These are phyloP conservation scores for Metschnikowia kunwiensis DNA, from an alignment of 805 yeast genomes.

Conservation along the genomic window DNA sequence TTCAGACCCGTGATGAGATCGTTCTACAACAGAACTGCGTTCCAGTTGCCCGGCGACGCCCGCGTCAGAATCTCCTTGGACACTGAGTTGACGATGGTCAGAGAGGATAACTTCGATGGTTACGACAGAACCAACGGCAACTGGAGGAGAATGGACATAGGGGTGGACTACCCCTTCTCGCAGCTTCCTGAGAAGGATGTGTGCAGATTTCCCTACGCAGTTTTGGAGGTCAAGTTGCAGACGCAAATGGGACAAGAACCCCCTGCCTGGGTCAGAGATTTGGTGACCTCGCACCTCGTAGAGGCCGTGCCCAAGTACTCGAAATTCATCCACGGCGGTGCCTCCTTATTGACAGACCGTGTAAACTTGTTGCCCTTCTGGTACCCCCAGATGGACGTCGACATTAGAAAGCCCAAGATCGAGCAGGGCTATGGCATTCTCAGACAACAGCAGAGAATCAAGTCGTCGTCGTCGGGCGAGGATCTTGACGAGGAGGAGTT, in stretches of 20 bases:
- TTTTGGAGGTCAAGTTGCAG: slow-evolving; percentile 93
- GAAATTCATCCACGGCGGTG: slow-evolving; percentile 95
- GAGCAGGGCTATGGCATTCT: slow-evolving; percentile 62
- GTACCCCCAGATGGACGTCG: slow-evolving; percentile 96
- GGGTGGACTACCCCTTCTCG: slow-evolving; percentile 91
- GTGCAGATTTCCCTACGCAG: slow-evolving; percentile 96
- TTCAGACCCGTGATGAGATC: slow-evolving; percentile 94
- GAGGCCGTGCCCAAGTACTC: slow-evolving; percentile 98
- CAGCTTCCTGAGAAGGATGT: slow-evolving; percentile 83
- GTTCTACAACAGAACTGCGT: slow-evolving; percentile 96
- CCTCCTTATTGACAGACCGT: slow-evolving; percentile 81
- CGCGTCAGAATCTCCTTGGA: slow-evolving; percentile 97
- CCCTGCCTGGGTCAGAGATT: slow-evolving; percentile 93
- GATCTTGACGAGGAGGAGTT: slow-evolving; percentile 70
- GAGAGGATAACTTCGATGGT: slow-evolving; percentile 97
- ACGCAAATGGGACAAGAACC: slow-evolving; percentile 99
- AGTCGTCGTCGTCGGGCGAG: slow-evolving; percentile 49
- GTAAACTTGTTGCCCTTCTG: slow-evolving; percentile 90
- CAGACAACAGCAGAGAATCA: slow-evolving; percentile 35
- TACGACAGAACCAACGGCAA: slow-evolving; percentile 82
- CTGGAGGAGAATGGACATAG: slow-evolving; percentile 99
- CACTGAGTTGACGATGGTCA: slow-evolving; percentile 93
- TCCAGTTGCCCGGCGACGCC: slow-evolving; percentile 99
- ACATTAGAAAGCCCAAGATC: slow-evolving; percentile 82
- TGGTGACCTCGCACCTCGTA: slow-evolving; percentile 87